These are phyloP conservation scores for Ailanthus altissimus DNA, from an alignment of 345 rosid genomes.

Conservation along the genomic window DNA sequence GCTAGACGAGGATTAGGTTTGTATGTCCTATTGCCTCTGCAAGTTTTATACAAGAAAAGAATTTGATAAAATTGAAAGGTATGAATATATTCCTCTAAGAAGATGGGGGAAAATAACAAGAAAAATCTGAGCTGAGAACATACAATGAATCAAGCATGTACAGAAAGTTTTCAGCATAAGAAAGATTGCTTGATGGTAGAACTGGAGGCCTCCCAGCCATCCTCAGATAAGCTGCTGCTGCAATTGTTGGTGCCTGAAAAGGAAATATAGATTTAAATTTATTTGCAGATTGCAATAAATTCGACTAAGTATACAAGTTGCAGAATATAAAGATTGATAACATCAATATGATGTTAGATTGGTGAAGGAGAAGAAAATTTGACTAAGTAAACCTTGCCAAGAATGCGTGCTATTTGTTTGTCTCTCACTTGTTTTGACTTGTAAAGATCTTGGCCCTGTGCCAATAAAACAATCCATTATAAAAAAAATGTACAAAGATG, in stretches of 20 bases:
- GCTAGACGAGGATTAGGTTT: conserved; percentile 92
- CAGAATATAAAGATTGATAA: not conserved
- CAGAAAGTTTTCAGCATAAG: conserved; percentile 91
- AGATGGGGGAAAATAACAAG: conserved; percentile 1
- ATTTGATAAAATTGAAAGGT: not conserved
- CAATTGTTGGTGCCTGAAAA: conserved; percentile 84
- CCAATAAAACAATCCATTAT: conserved; percentile 5
- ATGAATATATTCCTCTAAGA: not conserved
- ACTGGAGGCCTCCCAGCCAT: conserved; percentile 98
- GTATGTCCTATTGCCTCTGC: conserved; percentile 84
- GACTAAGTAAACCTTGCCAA: conserved; percentile 71
- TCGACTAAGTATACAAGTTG: not conserved
- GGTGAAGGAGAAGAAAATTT: conserved; percentile 12
- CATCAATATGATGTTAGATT: not conserved
- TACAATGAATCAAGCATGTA: conserved; percentile 97
- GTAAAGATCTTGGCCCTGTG: conserved; percentile 82
- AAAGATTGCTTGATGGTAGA: conserved; percentile 86
- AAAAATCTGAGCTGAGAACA: conserved; percentile 22
- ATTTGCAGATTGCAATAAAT: not conserved
- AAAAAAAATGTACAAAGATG: not conserved
- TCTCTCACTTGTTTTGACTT: conserved; percentile 83
- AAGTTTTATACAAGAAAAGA: conserved; percentile 15
- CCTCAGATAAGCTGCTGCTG: conserved; percentile 95
- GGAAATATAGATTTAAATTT: conserved; percentile 8
- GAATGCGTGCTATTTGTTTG: conserved; percentile 87